Conservation (phyloP, 1,284 basidiomycete species). For the Trichosporon ovoides region DNA sequence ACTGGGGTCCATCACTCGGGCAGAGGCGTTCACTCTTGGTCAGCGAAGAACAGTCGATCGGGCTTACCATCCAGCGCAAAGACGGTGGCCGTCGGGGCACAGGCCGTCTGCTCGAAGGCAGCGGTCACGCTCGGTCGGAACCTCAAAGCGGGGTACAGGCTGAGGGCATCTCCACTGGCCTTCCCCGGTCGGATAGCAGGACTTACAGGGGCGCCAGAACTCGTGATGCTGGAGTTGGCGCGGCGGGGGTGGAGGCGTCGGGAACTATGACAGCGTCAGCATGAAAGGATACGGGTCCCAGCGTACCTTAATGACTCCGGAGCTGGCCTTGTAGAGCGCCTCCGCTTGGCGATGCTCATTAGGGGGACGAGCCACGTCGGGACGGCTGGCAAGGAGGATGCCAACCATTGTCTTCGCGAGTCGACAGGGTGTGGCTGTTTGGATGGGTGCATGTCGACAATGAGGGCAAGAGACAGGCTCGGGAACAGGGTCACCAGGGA, state of each 20-base stretch:
- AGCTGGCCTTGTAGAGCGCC: conserved; percentile 12
- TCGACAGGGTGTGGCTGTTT: conserved; percentile 18
- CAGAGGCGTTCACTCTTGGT: conserved; percentile 20
- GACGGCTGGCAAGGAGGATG: conserved; percentile 18
- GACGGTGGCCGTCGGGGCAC: conserved; percentile 23
- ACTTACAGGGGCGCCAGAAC: conserved; percentile 24
- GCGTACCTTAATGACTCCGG: conserved; percentile 16
- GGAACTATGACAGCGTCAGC: conserved; percentile 19
- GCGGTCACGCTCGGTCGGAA: conserved; percentile 17
- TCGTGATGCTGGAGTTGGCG: conserved; percentile 12
- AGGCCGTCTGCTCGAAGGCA: conserved; percentile 21
- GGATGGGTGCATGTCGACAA: conserved; percentile 22
- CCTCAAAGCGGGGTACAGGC: conserved; percentile 24
- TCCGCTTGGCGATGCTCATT: conserved; percentile 21
- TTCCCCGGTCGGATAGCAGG: conserved; percentile 21
- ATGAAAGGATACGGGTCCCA: neutral
- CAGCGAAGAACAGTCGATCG: neutral
- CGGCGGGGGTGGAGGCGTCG: conserved; percentile 20
- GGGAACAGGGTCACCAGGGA: conserved; percentile 66
- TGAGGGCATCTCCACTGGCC: conserved; percentile 22
- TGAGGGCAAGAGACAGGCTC: conserved; percentile 50
- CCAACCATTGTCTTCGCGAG: conserved; percentile 21
- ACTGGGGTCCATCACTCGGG: conserved; percentile 14
- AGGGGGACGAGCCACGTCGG: conserved; percentile 14
- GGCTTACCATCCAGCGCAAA: conserved; percentile 24